Conservation (phyloP, 2,329 filamentous ascomycete genomes). For the Aspergillus japonicus region DNA sequence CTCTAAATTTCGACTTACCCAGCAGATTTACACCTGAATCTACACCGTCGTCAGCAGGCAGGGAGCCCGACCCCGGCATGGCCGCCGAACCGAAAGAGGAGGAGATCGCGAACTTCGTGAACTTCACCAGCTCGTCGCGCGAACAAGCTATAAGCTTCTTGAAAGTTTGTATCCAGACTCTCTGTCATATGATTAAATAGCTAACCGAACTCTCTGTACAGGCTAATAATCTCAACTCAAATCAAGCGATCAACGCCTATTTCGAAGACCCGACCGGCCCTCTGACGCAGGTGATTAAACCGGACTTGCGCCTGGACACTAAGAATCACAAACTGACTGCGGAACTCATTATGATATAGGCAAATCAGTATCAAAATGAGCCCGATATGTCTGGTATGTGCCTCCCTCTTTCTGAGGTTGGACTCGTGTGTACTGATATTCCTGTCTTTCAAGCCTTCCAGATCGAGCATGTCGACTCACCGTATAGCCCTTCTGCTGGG, state of each 20-base stretch:
- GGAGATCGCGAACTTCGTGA: slow-evolving; percentile 41
- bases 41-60: background rate
- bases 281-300: slow-evolving; percentile 30
- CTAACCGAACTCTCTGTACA: slow-evolving; percentile 24
- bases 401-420: background rate
- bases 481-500: slow-evolving; percentile 23
- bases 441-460: slow-evolving; percentile 33
- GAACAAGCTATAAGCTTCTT: slow-evolving; percentile 43
- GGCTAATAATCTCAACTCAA: slow-evolving; percentile 46
- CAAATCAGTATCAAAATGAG: slow-evolving; percentile 24
- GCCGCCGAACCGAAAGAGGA: slow-evolving; percentile 41
- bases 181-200: background rate
- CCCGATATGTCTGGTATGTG: slow-evolving; percentile 28
- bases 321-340: slow-evolving; percentile 8
- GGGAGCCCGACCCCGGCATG: slow-evolving; percentile 24
- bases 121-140: slow-evolving; percentile 41
- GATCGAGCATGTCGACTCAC: slow-evolving; percentile 38
- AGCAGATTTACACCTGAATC: background rate
- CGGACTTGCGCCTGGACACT: background rate
- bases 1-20: background rate
- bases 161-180: slow-evolving; percentile 29
- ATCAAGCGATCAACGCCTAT: slow-evolving; percentile 49
- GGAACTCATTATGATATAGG: slow-evolving; percentile 16
- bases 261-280: slow-evolving; percentile 45
- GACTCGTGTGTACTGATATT: slow-evolving; percentile 1